Conservation (phyloP, 306 rosid species). For the Sicyos baderoa region DNA sequence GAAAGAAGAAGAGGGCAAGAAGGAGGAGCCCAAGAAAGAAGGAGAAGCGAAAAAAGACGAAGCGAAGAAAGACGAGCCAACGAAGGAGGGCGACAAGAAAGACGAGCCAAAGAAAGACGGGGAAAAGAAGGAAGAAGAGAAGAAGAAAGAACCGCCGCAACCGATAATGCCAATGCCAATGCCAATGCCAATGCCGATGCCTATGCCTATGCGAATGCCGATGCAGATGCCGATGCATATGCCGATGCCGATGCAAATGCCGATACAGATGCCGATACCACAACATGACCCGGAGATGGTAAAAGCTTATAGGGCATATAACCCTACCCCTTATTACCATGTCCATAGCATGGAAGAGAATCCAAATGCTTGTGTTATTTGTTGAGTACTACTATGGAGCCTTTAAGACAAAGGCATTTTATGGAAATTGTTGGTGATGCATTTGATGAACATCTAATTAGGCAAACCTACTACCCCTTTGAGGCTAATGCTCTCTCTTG, state of each 20-base stretch:
- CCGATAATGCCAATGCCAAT: not conserved
- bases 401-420: not conserved
- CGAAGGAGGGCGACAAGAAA: slow-evolving; percentile 18
- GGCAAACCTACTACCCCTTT: slow-evolving; percentile 9
- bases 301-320: slow-evolving; percentile 42
- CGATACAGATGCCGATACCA: not conserved
- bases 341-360: slow-evolving; percentile 65
- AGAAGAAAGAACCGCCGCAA: slow-evolving; percentile 26
- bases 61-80: slow-evolving; percentile 17
- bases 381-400: slow-evolving; percentile 16
- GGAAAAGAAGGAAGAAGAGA: slow-evolving; percentile 25
- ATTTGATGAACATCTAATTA: not conserved
- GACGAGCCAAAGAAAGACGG: slow-evolving; percentile 26
- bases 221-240: not conserved
- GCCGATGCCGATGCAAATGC: not conserved
- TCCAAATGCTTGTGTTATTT: slow-evolving; percentile 62
- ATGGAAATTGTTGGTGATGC: not conserved
- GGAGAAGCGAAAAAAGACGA: slow-evolving; percentile 25
- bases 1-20: slow-evolving; percentile 43
- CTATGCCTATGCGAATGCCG: not conserved
- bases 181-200: not conserved
- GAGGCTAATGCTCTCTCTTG: not conserved
- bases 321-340: slow-evolving; percentile 38
- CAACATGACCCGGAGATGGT: slow-evolving; percentile 40
- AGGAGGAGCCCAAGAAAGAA: slow-evolving; percentile 38